Evolutionary conservation across 169 alveolate species (phyloP).

Genomic region (Eimeria falciformis): DNA sequence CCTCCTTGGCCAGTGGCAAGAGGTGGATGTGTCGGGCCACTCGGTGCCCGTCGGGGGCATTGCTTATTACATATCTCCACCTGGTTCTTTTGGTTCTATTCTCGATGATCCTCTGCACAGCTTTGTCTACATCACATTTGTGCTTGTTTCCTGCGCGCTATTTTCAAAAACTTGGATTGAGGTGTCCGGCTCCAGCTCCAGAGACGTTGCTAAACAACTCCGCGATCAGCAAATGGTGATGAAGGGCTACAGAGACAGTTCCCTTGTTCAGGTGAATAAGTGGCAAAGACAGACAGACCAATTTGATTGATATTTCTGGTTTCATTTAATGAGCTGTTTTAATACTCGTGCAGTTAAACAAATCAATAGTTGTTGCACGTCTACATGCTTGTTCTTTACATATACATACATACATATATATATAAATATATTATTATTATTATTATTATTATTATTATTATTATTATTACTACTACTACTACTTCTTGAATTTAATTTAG

Average conservation of each 20-base stretch:
- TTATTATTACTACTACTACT: background rate
- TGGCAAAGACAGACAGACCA: background rate
- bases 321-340: background rate
- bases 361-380: no score
- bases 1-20: conserved; percentile 97
- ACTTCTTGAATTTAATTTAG: background rate
- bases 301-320: background rate
- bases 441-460: no score
- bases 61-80: conserved; percentile 99
- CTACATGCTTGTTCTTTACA: background rate
- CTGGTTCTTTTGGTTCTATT: conserved; percentile 93
- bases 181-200: conserved; percentile 98
- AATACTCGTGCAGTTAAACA: background rate
- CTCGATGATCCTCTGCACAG: conserved; percentile 98
- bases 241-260: conserved; percentile 93
- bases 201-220: conserved; percentile 99
- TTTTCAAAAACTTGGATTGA: conserved; percentile 99
- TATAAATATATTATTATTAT: background rate
- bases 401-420: background rate
- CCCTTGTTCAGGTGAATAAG: conserved; percentile 84
- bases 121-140: conserved; percentile 97
- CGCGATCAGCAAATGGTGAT: conserved; percentile 97
- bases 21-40: conserved; percentile 95
- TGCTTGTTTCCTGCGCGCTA: conserved; percentile 98
- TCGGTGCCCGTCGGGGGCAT: conserved; percentile 99